Evolutionary conservation across 345 rosid genomes (phyloP).

Genomic region (Orychophragmus violaceus): DNA sequence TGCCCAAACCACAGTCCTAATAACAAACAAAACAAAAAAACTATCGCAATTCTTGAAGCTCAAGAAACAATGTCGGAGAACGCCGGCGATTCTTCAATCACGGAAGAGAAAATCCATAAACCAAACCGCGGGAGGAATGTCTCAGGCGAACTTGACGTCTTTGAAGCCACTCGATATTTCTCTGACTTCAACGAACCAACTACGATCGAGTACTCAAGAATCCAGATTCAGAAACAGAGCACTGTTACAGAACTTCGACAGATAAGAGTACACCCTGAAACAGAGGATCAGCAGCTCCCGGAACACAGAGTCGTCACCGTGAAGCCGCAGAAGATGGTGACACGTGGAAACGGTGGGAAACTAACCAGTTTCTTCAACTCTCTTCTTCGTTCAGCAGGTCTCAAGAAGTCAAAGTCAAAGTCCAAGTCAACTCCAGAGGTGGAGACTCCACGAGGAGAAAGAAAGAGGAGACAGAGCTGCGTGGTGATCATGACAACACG

Average conservation of each 20-base stretch:
- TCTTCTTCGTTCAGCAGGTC: slow-evolving; percentile 60
- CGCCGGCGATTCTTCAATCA: neutral
- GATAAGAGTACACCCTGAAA: slow-evolving; percentile 41
- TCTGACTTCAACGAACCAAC: slow-evolving; percentile 50
- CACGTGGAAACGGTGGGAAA: slow-evolving; percentile 51
- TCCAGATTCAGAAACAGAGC: slow-evolving; percentile 22
- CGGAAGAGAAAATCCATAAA: slow-evolving; percentile 22
- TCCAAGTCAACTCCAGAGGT: slow-evolving; percentile 41
- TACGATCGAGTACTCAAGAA: slow-evolving; percentile 7
- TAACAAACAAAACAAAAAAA: neutral
- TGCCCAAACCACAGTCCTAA: slow-evolving; percentile 12
- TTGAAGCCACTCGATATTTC: slow-evolving; percentile 85
- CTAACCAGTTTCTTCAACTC: slow-evolving; percentile 78
- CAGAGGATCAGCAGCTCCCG: slow-evolving; percentile 47
- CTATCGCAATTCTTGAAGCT: neutral
- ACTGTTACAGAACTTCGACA: slow-evolving; percentile 31
- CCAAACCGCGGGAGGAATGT: slow-evolving; percentile 45
- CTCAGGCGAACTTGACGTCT: slow-evolving; percentile 86
- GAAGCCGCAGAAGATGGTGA: slow-evolving; percentile 21
- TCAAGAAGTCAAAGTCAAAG: slow-evolving; percentile 51
- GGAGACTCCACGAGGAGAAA: slow-evolving; percentile 60
- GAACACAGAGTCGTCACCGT: slow-evolving; percentile 25
- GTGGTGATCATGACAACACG: slow-evolving; percentile 39
- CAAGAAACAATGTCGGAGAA: slow-evolving; percentile 23
- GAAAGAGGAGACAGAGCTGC: slow-evolving; percentile 62